These are phyloP conservation scores for Leptodontidium sp. DNA, from an alignment of 2,329 filamentous ascomycete genomes.

Conservation along the genomic window DNA sequence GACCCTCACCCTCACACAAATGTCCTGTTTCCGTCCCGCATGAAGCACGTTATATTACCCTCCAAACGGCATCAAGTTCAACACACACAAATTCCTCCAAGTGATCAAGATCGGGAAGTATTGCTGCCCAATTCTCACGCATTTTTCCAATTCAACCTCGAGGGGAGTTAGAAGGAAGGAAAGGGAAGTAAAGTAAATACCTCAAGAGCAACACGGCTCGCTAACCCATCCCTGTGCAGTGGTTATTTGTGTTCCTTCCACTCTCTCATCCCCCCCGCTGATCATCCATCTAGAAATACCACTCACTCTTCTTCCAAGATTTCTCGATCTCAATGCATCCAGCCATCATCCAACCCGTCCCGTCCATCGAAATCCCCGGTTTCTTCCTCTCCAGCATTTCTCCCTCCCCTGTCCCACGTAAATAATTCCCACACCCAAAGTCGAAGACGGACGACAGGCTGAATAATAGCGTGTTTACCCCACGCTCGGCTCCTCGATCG, in stretches of 20 bases:
- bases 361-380: slow-evolving; percentile 1
- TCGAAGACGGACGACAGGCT: background rate
- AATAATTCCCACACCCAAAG: no score
- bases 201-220: background rate
- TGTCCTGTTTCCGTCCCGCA: background rate
- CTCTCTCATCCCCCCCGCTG: background rate
- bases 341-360: background rate
- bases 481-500: slow-evolving; percentile 17
- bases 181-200: background rate
- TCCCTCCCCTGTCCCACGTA: background rate
- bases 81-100: background rate
- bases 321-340: background rate
- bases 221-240: background rate
- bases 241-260: background rate
- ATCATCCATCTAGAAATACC: background rate
- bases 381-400: background rate
- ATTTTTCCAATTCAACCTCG: background rate
- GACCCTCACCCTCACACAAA: background rate
- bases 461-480: slow-evolving; percentile 17
- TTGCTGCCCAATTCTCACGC: slow-evolving; percentile 10
- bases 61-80: background rate
- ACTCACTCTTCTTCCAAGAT: background rate
- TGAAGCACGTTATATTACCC: background rate
- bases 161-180: background rate
- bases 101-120: background rate